Evolutionary conservation across 148 eudicot species (phyloP).

Genomic region (Vaccinium darrowii): DNA sequence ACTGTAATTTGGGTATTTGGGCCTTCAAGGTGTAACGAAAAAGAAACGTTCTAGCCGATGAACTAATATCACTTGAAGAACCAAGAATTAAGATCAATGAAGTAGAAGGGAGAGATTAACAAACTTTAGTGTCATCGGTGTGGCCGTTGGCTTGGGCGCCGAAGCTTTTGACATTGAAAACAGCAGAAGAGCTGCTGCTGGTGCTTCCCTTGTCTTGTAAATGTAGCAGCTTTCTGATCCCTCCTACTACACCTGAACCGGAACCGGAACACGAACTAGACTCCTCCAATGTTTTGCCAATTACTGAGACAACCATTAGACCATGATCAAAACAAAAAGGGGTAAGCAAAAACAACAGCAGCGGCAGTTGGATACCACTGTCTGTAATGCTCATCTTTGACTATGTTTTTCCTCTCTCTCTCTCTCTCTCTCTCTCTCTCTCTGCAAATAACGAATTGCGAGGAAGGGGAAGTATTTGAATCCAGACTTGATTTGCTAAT

Average conservation of each 20-base stretch:
- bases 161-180: slow-evolving; percentile 22
- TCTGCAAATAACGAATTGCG: not conserved
- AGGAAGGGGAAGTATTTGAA: too few relatives aligned
- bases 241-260: not conserved
- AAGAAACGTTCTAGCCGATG: not conserved
- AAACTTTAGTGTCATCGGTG: slow-evolving; percentile 21
- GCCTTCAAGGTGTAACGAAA: not conserved
- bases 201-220: not conserved
- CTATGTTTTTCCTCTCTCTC: not conserved
- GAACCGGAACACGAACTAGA: not conserved
- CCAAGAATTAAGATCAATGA: not conserved
- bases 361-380: not conserved
- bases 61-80: not conserved
- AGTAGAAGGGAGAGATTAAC: not conserved
- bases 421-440: not conserved
- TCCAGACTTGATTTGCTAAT: too few relatives aligned
- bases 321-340: not conserved
- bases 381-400: not conserved
- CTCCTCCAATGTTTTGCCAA: not conserved
- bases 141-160: slow-evolving; percentile 19
- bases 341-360: not conserved
- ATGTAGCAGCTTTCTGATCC: not conserved
- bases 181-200: slow-evolving; percentile 12
- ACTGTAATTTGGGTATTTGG: not conserved
- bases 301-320: not conserved